phyloP scores from a whole-genome alignment of 2,329 filamentous ascomycete genomes.

The Aspergillus spinulosporus region DNA sequence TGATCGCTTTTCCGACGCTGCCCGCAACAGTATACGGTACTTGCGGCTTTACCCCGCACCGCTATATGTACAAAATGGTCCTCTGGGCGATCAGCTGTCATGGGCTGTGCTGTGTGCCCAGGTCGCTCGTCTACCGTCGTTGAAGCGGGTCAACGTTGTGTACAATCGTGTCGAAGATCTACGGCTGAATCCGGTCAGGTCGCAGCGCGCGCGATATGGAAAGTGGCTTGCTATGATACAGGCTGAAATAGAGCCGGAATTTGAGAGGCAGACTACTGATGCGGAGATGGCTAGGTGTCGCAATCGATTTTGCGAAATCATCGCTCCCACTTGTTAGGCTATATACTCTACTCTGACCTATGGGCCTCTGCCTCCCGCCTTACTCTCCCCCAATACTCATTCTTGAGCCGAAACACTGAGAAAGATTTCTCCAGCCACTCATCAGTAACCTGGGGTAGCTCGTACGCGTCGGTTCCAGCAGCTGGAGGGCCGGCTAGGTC shows the following conservation, averaged over 20 bases:
- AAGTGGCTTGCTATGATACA: conserved; percentile 5
- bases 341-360: not conserved
- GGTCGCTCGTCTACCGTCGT: conserved; percentile 5
- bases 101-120: conserved; percentile 13
- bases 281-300: not conserved
- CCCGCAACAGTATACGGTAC: conserved; percentile 10
- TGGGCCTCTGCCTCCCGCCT: not conserved
- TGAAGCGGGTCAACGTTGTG: not conserved
- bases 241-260: conserved; percentile 3
- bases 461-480: conserved; percentile 37
- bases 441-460: conserved; percentile 41
- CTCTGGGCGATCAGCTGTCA: conserved; percentile 7
- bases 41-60: conserved; percentile 11
- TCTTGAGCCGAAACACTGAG: conserved; percentile 21
- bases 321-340: not conserved
- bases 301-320: conserved; percentile 1
- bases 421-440: conserved; percentile 31
- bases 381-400: conserved; percentile 23
- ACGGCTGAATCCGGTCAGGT: not conserved
- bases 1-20: conserved; percentile 7
- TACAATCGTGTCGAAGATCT: conserved; percentile 4
- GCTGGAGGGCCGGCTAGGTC: conserved; percentile 43
- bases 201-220: conserved; percentile 8
- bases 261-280: not conserved
- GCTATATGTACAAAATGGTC: conserved; percentile 1